phyloP scores from a whole-genome alignment of 1,139 yeast species.

The Pichia sp. region DNA sequence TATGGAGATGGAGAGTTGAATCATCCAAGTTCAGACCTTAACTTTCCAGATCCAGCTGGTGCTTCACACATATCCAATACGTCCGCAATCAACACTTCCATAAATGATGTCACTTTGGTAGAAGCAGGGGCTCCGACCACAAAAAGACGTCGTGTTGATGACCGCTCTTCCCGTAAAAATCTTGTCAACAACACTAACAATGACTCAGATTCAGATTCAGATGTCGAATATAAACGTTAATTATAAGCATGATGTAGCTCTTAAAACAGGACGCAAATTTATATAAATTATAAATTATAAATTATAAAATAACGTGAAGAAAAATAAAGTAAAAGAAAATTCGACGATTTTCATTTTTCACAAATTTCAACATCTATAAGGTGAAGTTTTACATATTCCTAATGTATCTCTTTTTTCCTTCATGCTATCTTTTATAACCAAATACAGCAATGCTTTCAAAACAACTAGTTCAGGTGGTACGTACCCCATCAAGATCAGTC shows the following conservation, averaged over 20 bases:
- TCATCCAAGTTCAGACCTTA: background rate
- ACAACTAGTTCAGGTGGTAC: background rate
- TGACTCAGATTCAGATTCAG: conserved; percentile 7
- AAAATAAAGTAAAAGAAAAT: background rate
- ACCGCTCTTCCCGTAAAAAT: background rate
- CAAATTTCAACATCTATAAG: background rate
- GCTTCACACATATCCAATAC: background rate
- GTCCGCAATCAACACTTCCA: background rate
- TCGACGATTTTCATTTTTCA: background rate
- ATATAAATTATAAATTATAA: background rate
- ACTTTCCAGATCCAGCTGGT: background rate
- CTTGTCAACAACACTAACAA: background rate
- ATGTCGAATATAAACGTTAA: conserved; percentile 9
- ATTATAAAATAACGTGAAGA: background rate
- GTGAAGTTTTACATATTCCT: background rate
- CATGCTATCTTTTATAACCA: background rate
- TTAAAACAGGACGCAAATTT: background rate
- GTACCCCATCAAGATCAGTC: background rate
- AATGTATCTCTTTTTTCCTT: background rate
- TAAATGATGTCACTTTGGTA: conserved; percentile 5
- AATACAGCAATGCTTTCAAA: conserved; percentile 2
- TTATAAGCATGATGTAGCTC: background rate
- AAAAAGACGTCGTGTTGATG: conserved; percentile 10
- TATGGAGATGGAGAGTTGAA: background rate
- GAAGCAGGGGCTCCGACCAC: conserved; percentile 1